Evolutionary conservation across 768 basidiomycete species (phyloP).

Genomic region (Agrocybe praecox): DNA sequence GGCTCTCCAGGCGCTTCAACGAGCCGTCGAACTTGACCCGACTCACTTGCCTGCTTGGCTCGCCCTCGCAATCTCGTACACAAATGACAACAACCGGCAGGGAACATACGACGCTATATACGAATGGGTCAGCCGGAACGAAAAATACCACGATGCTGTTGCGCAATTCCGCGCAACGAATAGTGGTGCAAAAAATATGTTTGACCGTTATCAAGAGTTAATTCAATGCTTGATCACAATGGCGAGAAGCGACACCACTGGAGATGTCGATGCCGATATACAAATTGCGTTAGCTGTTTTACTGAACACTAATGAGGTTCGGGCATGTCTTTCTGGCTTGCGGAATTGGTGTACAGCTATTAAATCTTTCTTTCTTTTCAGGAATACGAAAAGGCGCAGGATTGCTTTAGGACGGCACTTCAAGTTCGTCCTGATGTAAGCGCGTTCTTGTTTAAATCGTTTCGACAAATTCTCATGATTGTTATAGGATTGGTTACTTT

Average conservation of each 20-base stretch:
- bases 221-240: conserved; percentile 82
- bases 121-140: conserved; percentile 78
- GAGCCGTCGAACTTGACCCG: conserved; percentile 82
- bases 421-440: conserved; percentile 84
- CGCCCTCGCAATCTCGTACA: conserved; percentile 86
- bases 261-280: conserved; percentile 86
- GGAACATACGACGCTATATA: conserved; percentile 80
- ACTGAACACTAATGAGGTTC: conserved; percentile 88
- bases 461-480: conserved; percentile 8
- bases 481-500: conserved; percentile 84
- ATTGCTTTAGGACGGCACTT: conserved; percentile 91
- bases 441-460: conserved; percentile 4
- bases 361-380: conserved; percentile 28
- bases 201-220: conserved; percentile 52
- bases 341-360: background rate
- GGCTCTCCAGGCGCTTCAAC: conserved; percentile 83
- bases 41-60: conserved; percentile 81
- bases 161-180: conserved; percentile 36
- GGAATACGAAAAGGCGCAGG: conserved; percentile 91
- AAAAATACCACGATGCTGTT: conserved; percentile 52
- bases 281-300: conserved; percentile 94
- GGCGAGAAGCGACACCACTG: conserved; percentile 60
- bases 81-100: conserved; percentile 81
- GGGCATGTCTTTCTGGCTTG: conserved; percentile 11
- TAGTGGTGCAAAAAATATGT: conserved; percentile 27